Percentiles rank a stretch among this genome's conserved stretches.
Conservation (phyloP, 2,329 filamentous ascomycete species). For the Botryosphaeria dothidea region DNA sequence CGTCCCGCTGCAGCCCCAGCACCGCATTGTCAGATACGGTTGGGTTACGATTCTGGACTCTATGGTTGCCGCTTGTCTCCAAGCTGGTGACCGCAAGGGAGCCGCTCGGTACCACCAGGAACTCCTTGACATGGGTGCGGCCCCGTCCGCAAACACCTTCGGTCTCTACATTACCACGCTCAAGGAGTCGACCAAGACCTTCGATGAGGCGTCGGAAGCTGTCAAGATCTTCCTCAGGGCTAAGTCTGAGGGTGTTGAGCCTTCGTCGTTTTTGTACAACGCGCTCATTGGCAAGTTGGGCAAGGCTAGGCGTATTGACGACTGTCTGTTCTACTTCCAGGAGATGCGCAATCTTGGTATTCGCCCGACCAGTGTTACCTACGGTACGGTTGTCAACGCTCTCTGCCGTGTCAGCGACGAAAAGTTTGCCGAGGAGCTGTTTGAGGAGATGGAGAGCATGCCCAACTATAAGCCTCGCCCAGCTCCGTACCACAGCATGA, state of each 20-base stretch:
- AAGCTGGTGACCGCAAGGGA: conserved; percentile 73
- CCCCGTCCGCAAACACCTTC: conserved; percentile 95
- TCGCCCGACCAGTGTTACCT: conserved; percentile 94
- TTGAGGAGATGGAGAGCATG: conserved; percentile 99
- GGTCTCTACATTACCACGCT: conserved; percentile 99
- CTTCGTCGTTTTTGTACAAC: conserved; percentile 96
- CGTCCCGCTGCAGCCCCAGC: conserved; percentile 80
- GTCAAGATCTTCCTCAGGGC: conserved; percentile 97
- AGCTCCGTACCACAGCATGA: conserved; percentile 98
- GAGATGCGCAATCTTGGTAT: conserved; percentile 95
- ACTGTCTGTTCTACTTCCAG: conserved; percentile 96
- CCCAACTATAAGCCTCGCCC: conserved; percentile 98
- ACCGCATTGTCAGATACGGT: conserved; percentile 85
- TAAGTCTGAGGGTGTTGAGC: conserved; percentile 90
- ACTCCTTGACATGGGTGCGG: conserved; percentile 83
- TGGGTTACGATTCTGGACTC: conserved; percentile 96
- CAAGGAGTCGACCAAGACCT: conserved; percentile 95
- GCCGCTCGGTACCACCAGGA: conserved; percentile 91
- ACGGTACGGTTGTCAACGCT: conserved; percentile 97
- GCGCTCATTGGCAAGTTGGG: conserved; percentile 97
- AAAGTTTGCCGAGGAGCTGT: conserved; percentile 95
- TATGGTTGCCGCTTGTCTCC: conserved; percentile 92
- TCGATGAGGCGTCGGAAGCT: conserved; percentile 94
- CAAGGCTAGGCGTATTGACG: conserved; percentile 95
- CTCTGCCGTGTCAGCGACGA: conserved; percentile 96